A percentile compares a stretch with the other conserved stretches of the same genome.
Evolutionary conservation across 2,329 filamentous ascomycete genomes (phyloP).

Genomic region (Ophiocordyceps sinensis): DNA sequence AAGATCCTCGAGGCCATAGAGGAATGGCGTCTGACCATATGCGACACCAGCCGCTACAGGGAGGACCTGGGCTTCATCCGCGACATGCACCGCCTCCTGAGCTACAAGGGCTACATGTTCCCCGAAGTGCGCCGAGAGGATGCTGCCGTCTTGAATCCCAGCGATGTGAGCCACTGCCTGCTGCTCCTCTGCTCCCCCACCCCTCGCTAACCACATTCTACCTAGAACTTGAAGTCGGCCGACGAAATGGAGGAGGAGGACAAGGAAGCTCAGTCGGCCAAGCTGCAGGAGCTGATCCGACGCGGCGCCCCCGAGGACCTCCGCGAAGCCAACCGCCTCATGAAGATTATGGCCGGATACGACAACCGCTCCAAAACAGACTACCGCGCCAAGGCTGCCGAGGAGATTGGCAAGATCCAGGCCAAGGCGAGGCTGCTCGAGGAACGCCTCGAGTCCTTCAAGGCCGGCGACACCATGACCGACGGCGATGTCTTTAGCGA

Average conservation of each 20-base stretch:
- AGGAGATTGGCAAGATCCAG: slow-evolving; percentile 88
- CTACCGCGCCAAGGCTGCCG: slow-evolving; percentile 92
- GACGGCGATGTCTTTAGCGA: slow-evolving; percentile 64
- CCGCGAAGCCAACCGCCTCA: slow-evolving; percentile 90
- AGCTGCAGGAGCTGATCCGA: slow-evolving; percentile 90
- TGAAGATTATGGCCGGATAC: slow-evolving; percentile 99
- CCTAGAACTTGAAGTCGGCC: slow-evolving; percentile 79
- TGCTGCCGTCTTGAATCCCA: slow-evolving; percentile 90
- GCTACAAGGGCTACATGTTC: slow-evolving; percentile 95
- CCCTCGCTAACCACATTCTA: slow-evolving; percentile 13
- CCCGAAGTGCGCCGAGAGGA: slow-evolving; percentile 86
- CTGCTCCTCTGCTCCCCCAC: too few relatives aligned
- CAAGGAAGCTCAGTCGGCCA: slow-evolving; percentile 87
- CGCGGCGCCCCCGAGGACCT: slow-evolving; percentile 83
- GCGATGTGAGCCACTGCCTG: slow-evolving; percentile 54
- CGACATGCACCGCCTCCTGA: slow-evolving; percentile 91
- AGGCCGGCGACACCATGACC: slow-evolving; percentile 63
- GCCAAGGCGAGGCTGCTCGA: slow-evolving; percentile 87
- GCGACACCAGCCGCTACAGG: slow-evolving; percentile 93
- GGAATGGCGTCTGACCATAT: slow-evolving; percentile 97
- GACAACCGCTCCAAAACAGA: slow-evolving; percentile 93
- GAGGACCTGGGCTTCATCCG: slow-evolving; percentile 92
- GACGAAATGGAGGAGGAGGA: slow-evolving; percentile 99
- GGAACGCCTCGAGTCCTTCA: slow-evolving; percentile 77
- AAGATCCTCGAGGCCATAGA: slow-evolving; percentile 94